Conservation (phyloP, 176 grass and related monocot species). For the Cymbopogon citratus region DNA sequence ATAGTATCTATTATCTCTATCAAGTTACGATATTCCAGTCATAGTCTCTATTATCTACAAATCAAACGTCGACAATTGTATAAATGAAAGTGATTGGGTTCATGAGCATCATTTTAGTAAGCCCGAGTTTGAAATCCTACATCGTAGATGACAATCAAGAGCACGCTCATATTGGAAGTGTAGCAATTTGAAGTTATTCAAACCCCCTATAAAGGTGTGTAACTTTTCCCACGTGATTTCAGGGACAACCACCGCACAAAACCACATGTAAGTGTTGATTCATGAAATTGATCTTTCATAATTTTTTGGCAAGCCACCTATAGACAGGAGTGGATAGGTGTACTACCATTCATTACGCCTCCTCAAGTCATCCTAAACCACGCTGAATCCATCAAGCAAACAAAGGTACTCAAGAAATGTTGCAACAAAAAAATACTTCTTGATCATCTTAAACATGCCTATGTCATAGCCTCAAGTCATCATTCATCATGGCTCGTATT, state of each 20-base stretch:
- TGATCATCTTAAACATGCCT: too few relatives aligned
- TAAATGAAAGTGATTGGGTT: not conserved
- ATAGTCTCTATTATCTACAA: not conserved
- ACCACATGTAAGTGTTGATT: not conserved
- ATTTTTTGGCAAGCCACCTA: not conserved
- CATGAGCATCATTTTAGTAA: not conserved
- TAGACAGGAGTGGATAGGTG: too few relatives aligned
- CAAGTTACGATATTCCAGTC: too few relatives aligned
- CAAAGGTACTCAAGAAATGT: not conserved
- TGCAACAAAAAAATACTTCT: too few relatives aligned
- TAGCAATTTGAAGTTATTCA: not conserved
- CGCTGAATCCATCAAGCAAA: not conserved
- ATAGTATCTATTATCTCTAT: too few relatives aligned
- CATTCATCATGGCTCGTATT: too few relatives aligned
- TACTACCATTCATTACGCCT: not conserved
- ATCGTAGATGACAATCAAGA: not conserved
- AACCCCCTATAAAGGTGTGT: not conserved
- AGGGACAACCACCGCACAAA: not conserved
- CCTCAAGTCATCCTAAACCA: not conserved
- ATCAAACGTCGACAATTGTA: not conserved
- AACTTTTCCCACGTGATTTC: not conserved
- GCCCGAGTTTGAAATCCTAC: not conserved
- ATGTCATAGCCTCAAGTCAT: too few relatives aligned
- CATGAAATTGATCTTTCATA: not conserved
- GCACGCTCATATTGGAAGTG: not conserved